Evolutionary conservation across 768 basidiomycete species (phyloP).

Genomic region (Psilocybe azurescens): DNA sequence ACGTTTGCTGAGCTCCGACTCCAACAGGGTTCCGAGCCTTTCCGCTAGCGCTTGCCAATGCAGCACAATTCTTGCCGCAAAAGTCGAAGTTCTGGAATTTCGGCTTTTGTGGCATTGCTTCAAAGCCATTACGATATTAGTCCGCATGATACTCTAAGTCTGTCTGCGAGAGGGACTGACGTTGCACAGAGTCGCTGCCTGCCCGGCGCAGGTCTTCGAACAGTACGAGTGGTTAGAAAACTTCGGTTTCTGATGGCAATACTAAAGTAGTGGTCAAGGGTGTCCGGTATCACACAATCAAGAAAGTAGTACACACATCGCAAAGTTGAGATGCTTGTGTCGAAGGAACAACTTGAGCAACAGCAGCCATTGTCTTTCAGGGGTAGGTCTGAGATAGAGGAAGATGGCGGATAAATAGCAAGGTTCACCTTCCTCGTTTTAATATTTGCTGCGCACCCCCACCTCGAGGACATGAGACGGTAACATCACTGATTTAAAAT

Average conservation of each 20-base stretch:
- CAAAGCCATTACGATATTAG: background rate
- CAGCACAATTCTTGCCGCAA: slow-evolving; percentile 70
- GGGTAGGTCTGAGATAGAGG: slow-evolving; percentile 8
- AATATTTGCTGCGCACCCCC: slow-evolving; percentile 19
- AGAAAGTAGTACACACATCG: slow-evolving; percentile 36
- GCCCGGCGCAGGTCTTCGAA: slow-evolving; percentile 59
- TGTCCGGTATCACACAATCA: background rate
- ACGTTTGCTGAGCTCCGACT: slow-evolving; percentile 12
- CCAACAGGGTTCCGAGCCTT: slow-evolving; percentile 19
- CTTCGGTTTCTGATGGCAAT: slow-evolving; percentile 56
- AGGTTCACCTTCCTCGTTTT: slow-evolving; percentile 21
- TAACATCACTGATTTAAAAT: slow-evolving; percentile 13
- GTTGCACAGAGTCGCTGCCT: slow-evolving; percentile 49
- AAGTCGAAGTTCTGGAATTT: slow-evolving; percentile 65
- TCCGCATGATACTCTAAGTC: background rate
- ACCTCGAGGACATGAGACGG: slow-evolving; percentile 29
- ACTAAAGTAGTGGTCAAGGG: slow-evolving; percentile 34
- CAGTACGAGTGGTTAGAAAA: slow-evolving; percentile 51
- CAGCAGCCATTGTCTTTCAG: slow-evolving; percentile 33
- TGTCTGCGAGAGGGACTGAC: slow-evolving; percentile 32
- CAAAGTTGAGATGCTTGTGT: slow-evolving; percentile 39
- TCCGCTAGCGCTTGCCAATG: slow-evolving; percentile 43
- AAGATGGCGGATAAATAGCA: slow-evolving; percentile 11
- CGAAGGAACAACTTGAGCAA: slow-evolving; percentile 26
- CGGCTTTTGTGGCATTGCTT: slow-evolving; percentile 64